These are phyloP conservation scores for Phlegmacium glaucopus DNA, from an alignment of 768 basidiomycete species.

Conservation along the genomic window DNA sequence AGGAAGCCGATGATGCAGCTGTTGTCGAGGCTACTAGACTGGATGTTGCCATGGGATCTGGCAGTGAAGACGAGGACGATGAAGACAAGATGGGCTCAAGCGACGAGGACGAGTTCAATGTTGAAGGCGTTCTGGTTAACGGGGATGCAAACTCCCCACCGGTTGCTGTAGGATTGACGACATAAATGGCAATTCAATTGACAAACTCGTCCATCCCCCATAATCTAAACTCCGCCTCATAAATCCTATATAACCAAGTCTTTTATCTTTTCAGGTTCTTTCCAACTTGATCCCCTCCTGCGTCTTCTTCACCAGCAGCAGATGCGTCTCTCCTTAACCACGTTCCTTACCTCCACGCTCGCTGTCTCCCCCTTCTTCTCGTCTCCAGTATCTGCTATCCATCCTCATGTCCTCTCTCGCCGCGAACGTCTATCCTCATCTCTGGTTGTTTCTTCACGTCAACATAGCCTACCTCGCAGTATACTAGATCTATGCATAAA, in stretches of 20 bases:
- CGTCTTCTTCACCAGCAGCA: neutral
- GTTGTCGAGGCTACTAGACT: too few species aligned
- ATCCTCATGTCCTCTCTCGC: conserved; percentile 19
- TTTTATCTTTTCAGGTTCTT: too few species aligned
- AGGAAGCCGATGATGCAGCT: neutral
- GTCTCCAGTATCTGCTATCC: conserved; percentile 8
- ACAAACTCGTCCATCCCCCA: conserved; percentile 1
- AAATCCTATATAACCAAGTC: too few species aligned
- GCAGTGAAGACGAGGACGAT: conserved; percentile 20
- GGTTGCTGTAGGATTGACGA: conserved; percentile 1
- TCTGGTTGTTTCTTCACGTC: conserved; percentile 19
- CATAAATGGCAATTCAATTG: neutral
- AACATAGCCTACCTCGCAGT: conserved; percentile 24
- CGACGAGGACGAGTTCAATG: conserved; percentile 24
- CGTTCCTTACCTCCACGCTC: conserved; percentile 22
- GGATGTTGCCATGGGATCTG: conserved; percentile 26
- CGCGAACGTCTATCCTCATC: conserved; percentile 16
- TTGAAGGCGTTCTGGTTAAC: conserved; percentile 32
- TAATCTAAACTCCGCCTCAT: neutral
- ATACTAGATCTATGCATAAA: conserved; percentile 31
- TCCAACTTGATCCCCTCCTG: neutral
- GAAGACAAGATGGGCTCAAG: conserved; percentile 26
- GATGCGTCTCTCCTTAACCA: conserved; percentile 25
- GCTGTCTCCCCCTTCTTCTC: conserved; percentile 15
- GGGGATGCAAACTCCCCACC: conserved; percentile 19